These are phyloP conservation scores for Periconia macrospinosa DNA, from an alignment of 2,329 filamentous ascomycete species.

Conservation along the genomic window DNA sequence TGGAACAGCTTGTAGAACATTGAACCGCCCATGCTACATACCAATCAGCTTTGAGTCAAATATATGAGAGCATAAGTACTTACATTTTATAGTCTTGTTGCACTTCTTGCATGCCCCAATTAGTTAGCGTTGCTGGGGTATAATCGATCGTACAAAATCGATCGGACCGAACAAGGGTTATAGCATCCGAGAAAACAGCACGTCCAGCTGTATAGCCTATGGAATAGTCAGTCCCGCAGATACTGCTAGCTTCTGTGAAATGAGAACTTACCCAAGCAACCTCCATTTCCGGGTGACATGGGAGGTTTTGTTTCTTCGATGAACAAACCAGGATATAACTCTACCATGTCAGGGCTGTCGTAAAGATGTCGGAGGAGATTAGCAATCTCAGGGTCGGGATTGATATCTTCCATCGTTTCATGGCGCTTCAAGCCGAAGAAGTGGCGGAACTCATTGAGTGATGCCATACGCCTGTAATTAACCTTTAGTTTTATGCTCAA, in stretches of 20 bases:
- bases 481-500: too few relatives aligned
- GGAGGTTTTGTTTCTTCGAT: too few relatives aligned
- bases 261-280: too few relatives aligned
- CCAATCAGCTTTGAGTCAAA: too few relatives aligned
- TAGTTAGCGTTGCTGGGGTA: slow-evolving; percentile 65
- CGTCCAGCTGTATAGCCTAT: too few relatives aligned
- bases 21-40: too few relatives aligned
- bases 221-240: too few relatives aligned
- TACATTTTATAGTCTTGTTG: too few relatives aligned
- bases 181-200: slow-evolving; percentile 73
- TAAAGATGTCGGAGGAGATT: slow-evolving; percentile 52
- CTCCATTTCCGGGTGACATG: too few relatives aligned
- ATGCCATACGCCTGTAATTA: too few relatives aligned
- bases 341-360: slow-evolving; percentile 56
- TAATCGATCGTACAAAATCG: slow-evolving; percentile 72
- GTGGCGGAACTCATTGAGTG: slow-evolving; percentile 77
- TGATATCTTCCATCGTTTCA: slow-evolving; percentile 77
- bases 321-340: slow-evolving; percentile 75
- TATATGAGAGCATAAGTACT: too few relatives aligned
- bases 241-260: too few relatives aligned
- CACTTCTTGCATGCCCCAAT: slow-evolving; percentile 74
- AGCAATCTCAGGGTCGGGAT: slow-evolving; percentile 51
- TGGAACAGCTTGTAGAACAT: slow-evolving; percentile 71
- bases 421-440: slow-evolving; percentile 75
- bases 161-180: slow-evolving; percentile 72